A percentile compares a stretch with the other conserved stretches of the same genome.
Conservation (phyloP, 2,329 filamentous ascomycete species). For the Aspergillus neotritici region DNA sequence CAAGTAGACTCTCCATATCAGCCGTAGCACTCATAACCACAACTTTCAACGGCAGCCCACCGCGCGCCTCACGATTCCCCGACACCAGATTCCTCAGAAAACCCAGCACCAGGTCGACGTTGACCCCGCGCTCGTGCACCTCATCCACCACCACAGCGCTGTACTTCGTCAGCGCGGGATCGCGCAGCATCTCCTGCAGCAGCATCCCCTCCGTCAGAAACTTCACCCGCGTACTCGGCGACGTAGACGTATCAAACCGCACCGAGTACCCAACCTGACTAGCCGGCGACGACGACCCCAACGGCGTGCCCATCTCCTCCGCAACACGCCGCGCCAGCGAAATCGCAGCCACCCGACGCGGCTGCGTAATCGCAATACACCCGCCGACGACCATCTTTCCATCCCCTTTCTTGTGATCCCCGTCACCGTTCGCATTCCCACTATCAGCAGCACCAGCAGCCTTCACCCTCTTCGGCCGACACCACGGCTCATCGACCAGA, state of each 20-base stretch:
- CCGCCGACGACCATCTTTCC: conserved; percentile 59
- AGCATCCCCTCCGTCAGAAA: conserved; percentile 96
- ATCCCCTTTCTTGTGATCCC: neutral
- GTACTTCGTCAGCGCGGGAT: conserved; percentile 76
- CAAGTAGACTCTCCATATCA: conserved; percentile 70
- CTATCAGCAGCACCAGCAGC: conserved; percentile 25
- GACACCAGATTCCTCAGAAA: conserved; percentile 75
- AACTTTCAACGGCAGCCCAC: conserved; percentile 73
- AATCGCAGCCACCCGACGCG: conserved; percentile 86
- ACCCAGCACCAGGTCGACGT: conserved; percentile 84
- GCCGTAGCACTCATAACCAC: conserved; percentile 97
- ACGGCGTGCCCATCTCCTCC: conserved; percentile 66
- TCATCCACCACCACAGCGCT: conserved; percentile 91
- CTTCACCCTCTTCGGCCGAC: conserved; percentile 54
- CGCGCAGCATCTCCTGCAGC: conserved; percentile 83
- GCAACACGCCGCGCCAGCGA: conserved; percentile 84
- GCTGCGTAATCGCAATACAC: conserved; percentile 89
- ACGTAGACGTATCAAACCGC: conserved; percentile 81
- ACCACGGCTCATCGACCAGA: conserved; percentile 74
- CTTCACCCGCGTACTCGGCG: conserved; percentile 80
- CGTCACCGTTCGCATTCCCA: no score
- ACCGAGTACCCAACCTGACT: conserved; percentile 85
- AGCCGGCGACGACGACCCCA: conserved; percentile 54
- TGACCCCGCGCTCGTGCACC: conserved; percentile 91
- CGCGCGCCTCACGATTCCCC: conserved; percentile 54